Evolutionary conservation across 73 alveolate species (phyloP).

Genomic region (Blepharisma japonicum): DNA sequence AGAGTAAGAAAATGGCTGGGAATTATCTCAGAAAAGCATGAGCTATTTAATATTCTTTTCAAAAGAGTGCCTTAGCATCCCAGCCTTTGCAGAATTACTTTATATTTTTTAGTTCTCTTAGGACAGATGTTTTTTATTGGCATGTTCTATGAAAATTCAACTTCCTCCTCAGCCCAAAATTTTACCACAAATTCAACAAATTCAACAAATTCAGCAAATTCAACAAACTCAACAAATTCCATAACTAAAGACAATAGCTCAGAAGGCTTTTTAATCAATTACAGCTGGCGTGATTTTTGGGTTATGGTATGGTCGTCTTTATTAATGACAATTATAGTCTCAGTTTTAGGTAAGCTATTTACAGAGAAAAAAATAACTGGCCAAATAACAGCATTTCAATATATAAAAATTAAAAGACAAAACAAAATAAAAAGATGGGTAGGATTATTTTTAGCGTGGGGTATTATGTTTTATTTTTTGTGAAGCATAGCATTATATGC

Average conservation of each 20-base stretch:
- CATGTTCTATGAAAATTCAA: background rate
- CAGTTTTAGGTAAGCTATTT: background rate
- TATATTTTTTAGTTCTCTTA: background rate
- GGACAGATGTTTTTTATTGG: slow-evolving; percentile 25
- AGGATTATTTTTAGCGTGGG: background rate
- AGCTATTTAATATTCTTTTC: background rate
- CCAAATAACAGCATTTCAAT: background rate
- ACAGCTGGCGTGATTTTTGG: background rate
- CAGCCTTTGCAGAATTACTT: background rate
- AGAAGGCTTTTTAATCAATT: background rate
- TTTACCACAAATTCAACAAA: background rate
- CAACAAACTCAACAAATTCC: background rate
- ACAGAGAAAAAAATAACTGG: background rate
- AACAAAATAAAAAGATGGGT: slow-evolving; percentile 10
- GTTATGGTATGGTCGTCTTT: background rate
- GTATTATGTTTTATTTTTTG: background rate
- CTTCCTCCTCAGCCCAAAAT: background rate
- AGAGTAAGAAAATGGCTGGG: too few species aligned
- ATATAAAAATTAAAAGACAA: background rate
- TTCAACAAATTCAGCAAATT: background rate
- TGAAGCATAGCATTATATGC: background rate
- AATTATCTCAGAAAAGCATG: background rate
- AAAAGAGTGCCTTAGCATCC: background rate
- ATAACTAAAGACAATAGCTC: background rate
- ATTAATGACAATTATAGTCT: background rate